phyloP scores from a whole-genome alignment of 2,329 filamentous ascomycete genomes.

The Colletotrichum paranaense region DNA sequence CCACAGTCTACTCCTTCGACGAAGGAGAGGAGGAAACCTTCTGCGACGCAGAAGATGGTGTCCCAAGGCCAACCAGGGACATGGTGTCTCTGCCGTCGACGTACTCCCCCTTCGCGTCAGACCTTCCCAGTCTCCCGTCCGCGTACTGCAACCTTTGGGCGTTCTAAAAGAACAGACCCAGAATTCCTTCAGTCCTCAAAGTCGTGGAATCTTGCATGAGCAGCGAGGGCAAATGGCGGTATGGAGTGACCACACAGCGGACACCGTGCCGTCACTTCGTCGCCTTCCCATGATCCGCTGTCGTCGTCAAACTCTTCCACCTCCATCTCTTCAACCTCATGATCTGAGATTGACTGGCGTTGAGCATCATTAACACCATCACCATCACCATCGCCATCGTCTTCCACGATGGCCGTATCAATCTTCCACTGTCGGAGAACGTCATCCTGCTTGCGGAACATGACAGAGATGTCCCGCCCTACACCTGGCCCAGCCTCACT shows the following conservation, averaged over 20 bases:
- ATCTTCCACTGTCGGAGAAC: constrained; percentile 75
- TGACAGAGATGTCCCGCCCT: constrained; percentile 82
- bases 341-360: constrained; percentile 34
- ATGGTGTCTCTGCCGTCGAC: neutral
- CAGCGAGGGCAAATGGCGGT: constrained; percentile 67
- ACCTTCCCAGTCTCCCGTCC: constrained; percentile 37
- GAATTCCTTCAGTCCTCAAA: constrained; percentile 34
- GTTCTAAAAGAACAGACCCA: neutral
- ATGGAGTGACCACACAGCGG: constrained; percentile 63
- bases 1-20: neutral
- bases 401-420: constrained; percentile 44
- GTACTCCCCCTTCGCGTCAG: too few relatives aligned
- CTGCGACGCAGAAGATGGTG: neutral
- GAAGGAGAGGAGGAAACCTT: neutral
- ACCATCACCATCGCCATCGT: constrained; percentile 14
- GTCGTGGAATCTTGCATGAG: constrained; percentile 65
- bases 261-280: constrained; percentile 46
- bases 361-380: neutral
- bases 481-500: constrained; percentile 60
- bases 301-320: constrained; percentile 45
- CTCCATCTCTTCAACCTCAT: constrained; percentile 34
- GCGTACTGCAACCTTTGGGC: neutral
- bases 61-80: neutral
- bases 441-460: constrained; percentile 83
- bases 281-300: constrained; percentile 41